Percentiles rank a stretch among this genome's conserved stretches.
phyloP scores from a whole-genome alignment of 2,329 filamentous ascomycete genomes.

The Epichloe hybrida region DNA sequence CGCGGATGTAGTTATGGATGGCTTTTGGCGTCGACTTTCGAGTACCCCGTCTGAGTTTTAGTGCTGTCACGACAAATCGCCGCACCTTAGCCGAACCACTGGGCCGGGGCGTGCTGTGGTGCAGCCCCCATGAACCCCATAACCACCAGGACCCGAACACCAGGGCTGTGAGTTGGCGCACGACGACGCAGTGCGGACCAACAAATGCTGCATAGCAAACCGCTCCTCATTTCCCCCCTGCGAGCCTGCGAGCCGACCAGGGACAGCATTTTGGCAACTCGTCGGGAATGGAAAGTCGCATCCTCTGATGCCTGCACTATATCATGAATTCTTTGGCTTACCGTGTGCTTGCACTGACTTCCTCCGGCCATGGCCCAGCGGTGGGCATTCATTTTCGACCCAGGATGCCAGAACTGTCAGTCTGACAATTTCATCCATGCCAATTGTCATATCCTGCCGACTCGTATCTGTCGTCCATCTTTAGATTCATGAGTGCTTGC shows the following conservation, averaged over 20 bases:
- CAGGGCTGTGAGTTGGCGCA: not conserved
- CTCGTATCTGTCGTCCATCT: too few relatives aligned
- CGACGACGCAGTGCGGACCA: not conserved
- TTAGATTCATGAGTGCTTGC: too few relatives aligned
- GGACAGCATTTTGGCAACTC: not conserved
- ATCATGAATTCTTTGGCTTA: not conserved
- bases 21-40: slow-evolving; percentile 13
- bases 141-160: not conserved
- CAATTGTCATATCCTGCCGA: too few relatives aligned
- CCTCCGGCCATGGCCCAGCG: too few relatives aligned
- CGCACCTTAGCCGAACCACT: slow-evolving; percentile 24
- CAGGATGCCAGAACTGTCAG: too few relatives aligned
- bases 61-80: slow-evolving; percentile 23
- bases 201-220: not conserved
- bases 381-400: too few relatives aligned
- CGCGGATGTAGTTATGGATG: slow-evolving; percentile 19
- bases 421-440: too few relatives aligned
- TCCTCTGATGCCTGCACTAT: not conserved
- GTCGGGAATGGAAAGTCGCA: not conserved
- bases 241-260: not conserved
- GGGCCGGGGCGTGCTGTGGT: not conserved
- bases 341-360: too few relatives aligned
- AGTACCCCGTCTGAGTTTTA: slow-evolving; percentile 25
- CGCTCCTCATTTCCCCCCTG: not conserved
- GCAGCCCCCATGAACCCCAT: not conserved